A percentile compares a stretch with the other conserved stretches of the same genome.
Evolutionary conservation across 768 basidiomycete species (phyloP).

Genomic region (Collybiopsis confluens): DNA sequence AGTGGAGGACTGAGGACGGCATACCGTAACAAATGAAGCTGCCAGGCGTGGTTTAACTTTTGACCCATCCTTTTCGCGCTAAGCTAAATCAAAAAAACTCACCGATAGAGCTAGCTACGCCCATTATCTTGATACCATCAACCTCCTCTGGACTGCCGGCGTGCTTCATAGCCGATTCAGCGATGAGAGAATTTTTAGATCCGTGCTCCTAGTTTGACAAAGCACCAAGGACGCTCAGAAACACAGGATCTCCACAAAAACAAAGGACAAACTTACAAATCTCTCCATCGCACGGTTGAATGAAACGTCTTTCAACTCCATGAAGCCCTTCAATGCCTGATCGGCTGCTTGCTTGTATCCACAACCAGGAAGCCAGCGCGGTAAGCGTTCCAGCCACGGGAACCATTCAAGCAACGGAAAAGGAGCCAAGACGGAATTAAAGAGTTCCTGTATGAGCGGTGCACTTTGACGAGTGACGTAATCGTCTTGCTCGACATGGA

Average conservation of each 20-base stretch:
- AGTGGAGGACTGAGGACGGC: not conserved
- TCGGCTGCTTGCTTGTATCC: not conserved
- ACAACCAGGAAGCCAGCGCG: conserved; percentile 4
- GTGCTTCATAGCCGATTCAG: not conserved
- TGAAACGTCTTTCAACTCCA: not conserved
- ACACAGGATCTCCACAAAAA: no score
- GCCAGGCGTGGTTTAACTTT: not conserved
- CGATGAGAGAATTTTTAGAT: not conserved
- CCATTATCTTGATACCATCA: not conserved
- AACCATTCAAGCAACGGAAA: not conserved
- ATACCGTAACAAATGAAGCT: not conserved
- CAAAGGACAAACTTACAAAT: not conserved
- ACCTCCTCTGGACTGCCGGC: not conserved
- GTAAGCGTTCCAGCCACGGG: not conserved
- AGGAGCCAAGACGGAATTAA: not conserved
- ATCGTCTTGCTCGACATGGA: not conserved
- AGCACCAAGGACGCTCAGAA: not conserved
- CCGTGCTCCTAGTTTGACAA: not conserved
- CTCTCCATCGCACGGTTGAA: not conserved
- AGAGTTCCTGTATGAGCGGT: not conserved
- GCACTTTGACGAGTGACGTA: not conserved
- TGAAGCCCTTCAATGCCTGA: not conserved
- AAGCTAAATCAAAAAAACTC: not conserved
- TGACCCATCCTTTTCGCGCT: no score
- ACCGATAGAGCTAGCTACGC: not conserved